Conservation (phyloP, 371 early-diverging fungal species). For the Thermomucor indicae-seudaticae region DNA sequence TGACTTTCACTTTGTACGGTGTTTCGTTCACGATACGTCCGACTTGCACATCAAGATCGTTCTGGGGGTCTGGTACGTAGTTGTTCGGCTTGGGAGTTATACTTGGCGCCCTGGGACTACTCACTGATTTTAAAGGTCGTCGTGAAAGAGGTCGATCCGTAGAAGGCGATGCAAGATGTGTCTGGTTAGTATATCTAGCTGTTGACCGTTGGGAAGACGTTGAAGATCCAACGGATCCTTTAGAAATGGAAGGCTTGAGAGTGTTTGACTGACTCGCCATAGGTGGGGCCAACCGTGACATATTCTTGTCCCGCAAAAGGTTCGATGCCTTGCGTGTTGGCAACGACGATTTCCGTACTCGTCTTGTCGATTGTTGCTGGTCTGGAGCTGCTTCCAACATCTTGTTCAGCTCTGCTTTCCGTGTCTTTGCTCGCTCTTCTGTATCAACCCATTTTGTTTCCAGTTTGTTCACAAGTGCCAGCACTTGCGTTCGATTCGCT, state of each 20-base stretch:
- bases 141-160: slow-evolving; percentile 4
- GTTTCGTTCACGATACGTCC: slow-evolving; percentile 66
- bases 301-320: slow-evolving; percentile 18
- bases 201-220: slow-evolving; percentile 10
- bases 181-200: not conserved
- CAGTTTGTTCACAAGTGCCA: slow-evolving; percentile 11
- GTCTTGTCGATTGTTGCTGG: slow-evolving; percentile 5
- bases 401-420: slow-evolving; percentile 27
- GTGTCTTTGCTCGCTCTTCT: slow-evolving; percentile 23
- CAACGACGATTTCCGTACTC: slow-evolving; percentile 36
- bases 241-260: too few relatives aligned
- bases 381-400: slow-evolving; percentile 19
- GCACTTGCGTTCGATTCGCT: not conserved
- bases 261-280: not conserved
- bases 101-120: slow-evolving; percentile 7
- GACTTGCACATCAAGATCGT: slow-evolving; percentile 68
- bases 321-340: slow-evolving; percentile 34
- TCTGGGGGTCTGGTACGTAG: slow-evolving; percentile 61
- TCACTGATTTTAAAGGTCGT: slow-evolving; percentile 31
- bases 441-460: slow-evolving; percentile 17
- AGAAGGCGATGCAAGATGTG: not conserved
- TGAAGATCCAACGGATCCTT: too few relatives aligned
- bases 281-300: too few relatives aligned
- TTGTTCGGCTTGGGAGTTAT: slow-evolving; percentile 30
- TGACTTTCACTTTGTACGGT: slow-evolving; percentile 39